Evolutionary conservation across 2,329 filamentous ascomycete species (phyloP).

Genomic region (Scolecobasidium constrictum): DNA sequence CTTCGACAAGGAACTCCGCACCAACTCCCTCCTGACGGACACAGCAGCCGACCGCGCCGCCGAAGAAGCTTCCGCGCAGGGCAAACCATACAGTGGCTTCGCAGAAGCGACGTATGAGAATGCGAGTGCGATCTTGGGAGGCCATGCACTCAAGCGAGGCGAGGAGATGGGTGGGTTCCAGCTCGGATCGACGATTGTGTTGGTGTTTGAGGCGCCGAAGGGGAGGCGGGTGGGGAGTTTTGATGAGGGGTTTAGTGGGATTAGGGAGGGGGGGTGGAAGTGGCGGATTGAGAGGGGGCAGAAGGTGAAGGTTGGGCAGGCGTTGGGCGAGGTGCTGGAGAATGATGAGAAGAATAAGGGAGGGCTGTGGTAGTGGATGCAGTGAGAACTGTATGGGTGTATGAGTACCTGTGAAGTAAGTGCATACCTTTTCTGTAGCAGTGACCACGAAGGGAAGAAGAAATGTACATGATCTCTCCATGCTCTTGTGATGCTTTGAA

Average conservation of each 20-base stretch:
- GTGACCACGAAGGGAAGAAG: no score
- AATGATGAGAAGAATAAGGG: conserved; percentile 5
- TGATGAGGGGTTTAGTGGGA: conserved; percentile 48
- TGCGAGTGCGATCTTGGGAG: conserved; percentile 67
- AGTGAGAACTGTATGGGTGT: neutral
- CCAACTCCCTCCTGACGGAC: conserved; percentile 85
- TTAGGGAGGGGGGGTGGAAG: conserved; percentile 57
- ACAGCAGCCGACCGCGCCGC: conserved; percentile 83
- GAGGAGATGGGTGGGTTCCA: conserved; percentile 99
- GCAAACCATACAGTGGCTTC: conserved; percentile 81
- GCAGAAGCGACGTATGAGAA: conserved; percentile 79
- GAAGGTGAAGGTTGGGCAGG: conserved; percentile 79
- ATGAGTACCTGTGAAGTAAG: no score
- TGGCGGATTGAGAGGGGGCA: conserved; percentile 85
- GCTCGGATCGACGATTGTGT: conserved; percentile 84
- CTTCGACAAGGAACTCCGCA: conserved; percentile 87
- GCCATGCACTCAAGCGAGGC: conserved; percentile 72
- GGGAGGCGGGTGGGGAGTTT: conserved; percentile 42
- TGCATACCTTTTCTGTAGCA: no score
- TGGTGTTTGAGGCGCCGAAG: conserved; percentile 90
- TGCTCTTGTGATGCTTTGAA: no score
- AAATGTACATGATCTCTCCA: no score
- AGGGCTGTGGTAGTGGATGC: neutral
- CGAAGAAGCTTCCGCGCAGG: conserved; percentile 61
- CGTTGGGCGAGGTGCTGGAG: conserved; percentile 63